Evolutionary conservation across 371 early-diverging fungal genomes (phyloP), one percentile per base, ranked within the genome.

Genomic region (Mucor sp.): DNA sequence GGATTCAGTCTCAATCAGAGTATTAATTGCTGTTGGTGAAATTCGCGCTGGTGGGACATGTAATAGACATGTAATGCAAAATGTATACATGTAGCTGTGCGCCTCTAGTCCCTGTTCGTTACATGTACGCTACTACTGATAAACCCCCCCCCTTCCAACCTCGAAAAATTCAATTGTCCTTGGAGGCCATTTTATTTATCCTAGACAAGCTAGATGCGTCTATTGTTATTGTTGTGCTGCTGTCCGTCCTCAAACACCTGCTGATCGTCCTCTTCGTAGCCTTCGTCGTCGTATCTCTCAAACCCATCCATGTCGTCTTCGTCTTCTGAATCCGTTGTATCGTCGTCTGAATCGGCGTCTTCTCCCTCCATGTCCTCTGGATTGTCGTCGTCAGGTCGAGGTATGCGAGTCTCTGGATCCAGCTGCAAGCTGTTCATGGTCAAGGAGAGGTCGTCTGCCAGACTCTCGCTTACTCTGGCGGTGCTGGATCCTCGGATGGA

Each of bases 401-500:
- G 70, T 8, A 59, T 58, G 19, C 74, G 62, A 3, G 69, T 68
- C 50, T 80, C 81, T 15, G 78, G 74, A 32, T 78, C 68, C 6
- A 80, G 33, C 47, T 68, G 64, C 56, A 80, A 66, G 14, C 67
- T 47, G n/a, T 62, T 58, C 74, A 80, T 68, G 0, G 78, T 70
- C 21, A 68, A 35, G 47, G 71, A 72, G n/a, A 80, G 66, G 30
- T 78, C 81, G 48, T 80, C 78, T 6, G 78, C 69, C 35, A 80
- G 53, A 27, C 74, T 75, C 50, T 80, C 76, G 15, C 60, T 58
- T 27, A 35, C 4, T 21, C 27, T 28, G 53, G 32, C 60, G 19
- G 7, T 44, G 17, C n/a, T 44, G 19, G 39, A 62, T 43, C 37
- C 59, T 48, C 65, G 60, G 3, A 73, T 39, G 1, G 69, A 53